Conservation (phyloP, 75 land plant species). For the Isoetes taiwanensis region DNA sequence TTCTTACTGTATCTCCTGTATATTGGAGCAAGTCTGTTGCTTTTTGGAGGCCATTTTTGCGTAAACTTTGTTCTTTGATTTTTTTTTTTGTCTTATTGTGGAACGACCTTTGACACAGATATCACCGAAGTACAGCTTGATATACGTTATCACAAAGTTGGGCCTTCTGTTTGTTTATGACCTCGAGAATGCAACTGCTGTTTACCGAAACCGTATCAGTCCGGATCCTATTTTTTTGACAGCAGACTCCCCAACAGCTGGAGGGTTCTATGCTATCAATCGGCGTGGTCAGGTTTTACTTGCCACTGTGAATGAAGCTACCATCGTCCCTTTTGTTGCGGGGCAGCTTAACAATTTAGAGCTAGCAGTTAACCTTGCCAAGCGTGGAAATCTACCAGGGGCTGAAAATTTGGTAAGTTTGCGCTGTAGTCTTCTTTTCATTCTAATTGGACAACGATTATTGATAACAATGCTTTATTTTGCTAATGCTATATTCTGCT, state of each 20-base stretch:
- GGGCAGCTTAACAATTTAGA: slow-evolving; percentile 92
- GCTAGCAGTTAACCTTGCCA: slow-evolving; percentile 96
- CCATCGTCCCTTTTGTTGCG: slow-evolving; percentile 87
- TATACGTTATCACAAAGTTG: slow-evolving; percentile 94
- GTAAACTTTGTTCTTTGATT: neutral
- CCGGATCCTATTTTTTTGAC: slow-evolving; percentile 97
- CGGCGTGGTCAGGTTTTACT: slow-evolving; percentile 93
- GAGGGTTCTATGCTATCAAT: slow-evolving; percentile 93
- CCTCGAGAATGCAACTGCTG: slow-evolving; percentile 91
- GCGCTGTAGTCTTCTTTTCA: neutral
- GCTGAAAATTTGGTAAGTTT: slow-evolving; percentile 83
- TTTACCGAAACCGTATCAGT: slow-evolving; percentile 90
- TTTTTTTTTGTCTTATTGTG: neutral
- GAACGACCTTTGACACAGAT: slow-evolving; percentile 37
- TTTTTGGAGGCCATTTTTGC: no score
- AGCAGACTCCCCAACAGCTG: slow-evolving; percentile 66
- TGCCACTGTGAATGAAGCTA: slow-evolving; percentile 95
- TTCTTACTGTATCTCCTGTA: neutral
- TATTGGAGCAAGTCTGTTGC: no score
- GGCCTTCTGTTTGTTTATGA: slow-evolving; percentile 98
- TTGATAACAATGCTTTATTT: no score
- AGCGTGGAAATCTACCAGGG: slow-evolving; percentile 93
- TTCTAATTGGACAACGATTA: neutral
- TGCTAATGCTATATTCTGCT: no score
- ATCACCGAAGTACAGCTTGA: slow-evolving; percentile 71